These are phyloP conservation scores for Geotrichum citri-aurantii DNA, from an alignment of 1,139 yeast species.

Conservation along the genomic window DNA sequence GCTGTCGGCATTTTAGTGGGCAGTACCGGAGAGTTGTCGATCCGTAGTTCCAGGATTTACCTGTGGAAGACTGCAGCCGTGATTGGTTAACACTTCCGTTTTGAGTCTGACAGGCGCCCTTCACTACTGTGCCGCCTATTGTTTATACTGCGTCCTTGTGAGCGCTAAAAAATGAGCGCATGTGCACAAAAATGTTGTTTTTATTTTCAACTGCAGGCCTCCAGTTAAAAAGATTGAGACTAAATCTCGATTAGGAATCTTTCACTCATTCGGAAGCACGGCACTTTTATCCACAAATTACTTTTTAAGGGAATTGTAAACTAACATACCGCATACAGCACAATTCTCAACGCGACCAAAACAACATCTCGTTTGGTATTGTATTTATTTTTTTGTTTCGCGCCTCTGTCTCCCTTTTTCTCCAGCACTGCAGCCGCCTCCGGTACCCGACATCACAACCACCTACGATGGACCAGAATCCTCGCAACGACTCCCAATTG, in stretches of 20 bases:
- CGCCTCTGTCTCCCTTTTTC: background rate
- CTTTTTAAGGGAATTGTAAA: background rate
- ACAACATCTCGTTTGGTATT: background rate
- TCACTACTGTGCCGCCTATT: background rate
- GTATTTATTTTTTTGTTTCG: background rate
- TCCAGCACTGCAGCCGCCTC: background rate
- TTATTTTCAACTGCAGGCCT: background rate
- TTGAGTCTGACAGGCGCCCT: background rate
- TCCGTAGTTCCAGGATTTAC: background rate
- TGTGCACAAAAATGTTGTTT: background rate
- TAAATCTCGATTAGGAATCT: background rate
- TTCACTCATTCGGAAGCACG: background rate
- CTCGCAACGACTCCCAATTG: conserved; percentile 9
- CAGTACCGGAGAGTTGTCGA: background rate
- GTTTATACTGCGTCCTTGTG: background rate
- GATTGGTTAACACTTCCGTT: background rate
- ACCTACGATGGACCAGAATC: background rate
- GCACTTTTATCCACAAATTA: background rate
- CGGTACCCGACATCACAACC: background rate
- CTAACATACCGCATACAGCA: background rate
- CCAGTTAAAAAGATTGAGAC: background rate
- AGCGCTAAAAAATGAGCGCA: background rate
- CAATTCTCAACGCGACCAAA: background rate
- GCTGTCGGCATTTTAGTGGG: background rate
- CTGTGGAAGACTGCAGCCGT: background rate